Evolutionary conservation across 805 yeast species (phyloP).

Genomic region (Teunomyces panamensis): DNA sequence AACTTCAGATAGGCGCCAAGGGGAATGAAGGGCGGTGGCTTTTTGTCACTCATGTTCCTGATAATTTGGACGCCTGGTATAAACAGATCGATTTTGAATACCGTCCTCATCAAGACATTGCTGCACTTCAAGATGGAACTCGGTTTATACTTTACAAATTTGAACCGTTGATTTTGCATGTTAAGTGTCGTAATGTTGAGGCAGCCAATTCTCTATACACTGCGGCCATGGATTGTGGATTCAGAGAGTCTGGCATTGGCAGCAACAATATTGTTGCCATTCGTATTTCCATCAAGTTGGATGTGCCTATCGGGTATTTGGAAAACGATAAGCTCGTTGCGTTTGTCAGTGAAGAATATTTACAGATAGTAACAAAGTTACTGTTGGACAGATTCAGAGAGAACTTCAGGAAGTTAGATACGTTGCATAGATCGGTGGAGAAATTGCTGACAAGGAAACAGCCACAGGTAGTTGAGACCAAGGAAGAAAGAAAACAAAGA

Average conservation of each 20-base stretch:
- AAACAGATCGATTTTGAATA: constrained; percentile 23
- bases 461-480: constrained; percentile 39
- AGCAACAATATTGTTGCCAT: constrained; percentile 75
- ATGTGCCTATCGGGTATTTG: constrained; percentile 69
- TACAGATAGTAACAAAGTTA: constrained; percentile 49
- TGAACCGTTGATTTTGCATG: constrained; percentile 84
- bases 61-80: constrained; percentile 49
- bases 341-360: constrained; percentile 52
- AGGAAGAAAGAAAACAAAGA: constrained; percentile 55
- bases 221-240: constrained; percentile 80
- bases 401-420: constrained; percentile 55
- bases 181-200: constrained; percentile 63
- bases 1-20: constrained; percentile 65
- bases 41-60: constrained; percentile 67
- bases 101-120: constrained; percentile 3
- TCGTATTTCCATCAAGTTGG: constrained; percentile 69
- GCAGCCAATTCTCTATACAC: constrained; percentile 63
- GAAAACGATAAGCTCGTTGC: constrained; percentile 26
- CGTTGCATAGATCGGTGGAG: constrained; percentile 43
- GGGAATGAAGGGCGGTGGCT: constrained; percentile 86
- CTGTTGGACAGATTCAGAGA: constrained; percentile 65
- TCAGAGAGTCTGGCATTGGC: constrained; percentile 85
- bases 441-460: constrained; percentile 15
- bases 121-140: constrained; percentile 16
- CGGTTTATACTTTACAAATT: constrained; percentile 72